These are phyloP conservation scores for Trichomonascaceae sp. DNA, from an alignment of 1,139 yeast species.

Conservation along the genomic window DNA sequence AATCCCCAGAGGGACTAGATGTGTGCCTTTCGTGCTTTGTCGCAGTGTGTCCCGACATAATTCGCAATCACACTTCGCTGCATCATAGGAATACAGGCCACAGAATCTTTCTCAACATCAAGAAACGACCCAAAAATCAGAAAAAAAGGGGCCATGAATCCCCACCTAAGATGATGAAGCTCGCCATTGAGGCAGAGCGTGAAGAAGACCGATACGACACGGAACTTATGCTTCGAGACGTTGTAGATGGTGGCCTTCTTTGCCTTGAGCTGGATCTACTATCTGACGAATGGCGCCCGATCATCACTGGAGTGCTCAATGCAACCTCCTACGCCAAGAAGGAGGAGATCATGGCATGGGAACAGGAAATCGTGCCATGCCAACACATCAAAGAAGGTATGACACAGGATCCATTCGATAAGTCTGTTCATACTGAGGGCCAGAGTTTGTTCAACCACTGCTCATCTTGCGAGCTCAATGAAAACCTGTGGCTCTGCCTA, in stretches of 20 bases:
- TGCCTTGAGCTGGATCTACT: conserved; percentile 6
- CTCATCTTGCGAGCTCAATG: conserved; percentile 50
- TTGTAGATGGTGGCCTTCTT: conserved; percentile 12
- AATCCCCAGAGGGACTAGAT: conserved; percentile 51
- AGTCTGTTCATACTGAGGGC: too few species aligned
- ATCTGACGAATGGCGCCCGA: conserved; percentile 8
- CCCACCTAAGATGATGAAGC: conserved; percentile 48
- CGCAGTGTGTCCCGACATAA: conserved; percentile 43
- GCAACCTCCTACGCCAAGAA: conserved; percentile 55
- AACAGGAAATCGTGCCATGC: conserved; percentile 72
- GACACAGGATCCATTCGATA: too few species aligned
- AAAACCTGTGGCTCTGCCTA: conserved; percentile 85
- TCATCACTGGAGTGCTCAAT: conserved; percentile 37
- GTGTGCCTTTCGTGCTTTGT: conserved; percentile 57
- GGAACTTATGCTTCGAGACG: conserved; percentile 33
- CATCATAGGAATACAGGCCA: conserved; percentile 44
- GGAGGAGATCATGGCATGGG: conserved; percentile 84
- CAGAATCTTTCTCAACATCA: conserved; percentile 42
- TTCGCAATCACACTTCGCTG: conserved; percentile 39
- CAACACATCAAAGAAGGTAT: conserved; percentile 47
- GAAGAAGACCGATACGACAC: conserved; percentile 61
- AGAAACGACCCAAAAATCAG: conserved; percentile 31
- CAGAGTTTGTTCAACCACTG: conserved; percentile 37
- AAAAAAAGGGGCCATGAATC: conserved; percentile 9
- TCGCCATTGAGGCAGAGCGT: conserved; percentile 57